These are phyloP conservation scores for Moricandia moricandioides DNA, from an alignment of 345 rosid species.

Conservation along the genomic window DNA sequence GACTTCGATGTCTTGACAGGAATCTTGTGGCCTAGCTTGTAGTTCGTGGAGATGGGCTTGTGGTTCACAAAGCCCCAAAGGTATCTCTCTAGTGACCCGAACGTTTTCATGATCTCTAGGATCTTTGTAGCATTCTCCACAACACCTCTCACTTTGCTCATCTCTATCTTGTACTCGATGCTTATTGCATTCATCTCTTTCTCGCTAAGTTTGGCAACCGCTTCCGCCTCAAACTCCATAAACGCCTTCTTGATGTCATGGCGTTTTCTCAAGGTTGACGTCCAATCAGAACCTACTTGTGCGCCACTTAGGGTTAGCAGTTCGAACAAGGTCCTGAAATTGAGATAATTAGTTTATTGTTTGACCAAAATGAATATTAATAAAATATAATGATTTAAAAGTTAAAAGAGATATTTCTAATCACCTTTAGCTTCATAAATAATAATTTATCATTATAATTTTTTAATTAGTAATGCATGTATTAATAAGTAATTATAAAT, in stretches of 20 bases:
- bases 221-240: constrained; percentile 32
- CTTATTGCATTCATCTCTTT: constrained; percentile 31
- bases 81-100: constrained; percentile 54
- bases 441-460: too few relatives aligned
- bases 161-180: constrained; percentile 33
- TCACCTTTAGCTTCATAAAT: neutral
- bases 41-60: constrained; percentile 43
- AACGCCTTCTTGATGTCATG: constrained; percentile 26
- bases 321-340: constrained; percentile 56
- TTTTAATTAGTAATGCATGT: too few relatives aligned
- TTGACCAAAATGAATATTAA: neutral
- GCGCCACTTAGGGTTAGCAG: constrained; percentile 59
- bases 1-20: constrained; percentile 70
- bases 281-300: constrained; percentile 80
- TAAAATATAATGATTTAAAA: neutral
- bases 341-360: neutral
- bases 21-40: constrained; percentile 47
- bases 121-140: constrained; percentile 29
- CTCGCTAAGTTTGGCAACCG: constrained; percentile 25
- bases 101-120: constrained; percentile 27
- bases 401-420: neutral
- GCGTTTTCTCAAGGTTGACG: constrained; percentile 41
- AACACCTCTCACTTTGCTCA: constrained; percentile 33
- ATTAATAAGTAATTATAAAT: neutral
- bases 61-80: constrained; percentile 60